These are phyloP conservation scores for Saccharomycopsis hybrid DNA, from an alignment of 1,139 yeast genomes.

Conservation along the genomic window DNA sequence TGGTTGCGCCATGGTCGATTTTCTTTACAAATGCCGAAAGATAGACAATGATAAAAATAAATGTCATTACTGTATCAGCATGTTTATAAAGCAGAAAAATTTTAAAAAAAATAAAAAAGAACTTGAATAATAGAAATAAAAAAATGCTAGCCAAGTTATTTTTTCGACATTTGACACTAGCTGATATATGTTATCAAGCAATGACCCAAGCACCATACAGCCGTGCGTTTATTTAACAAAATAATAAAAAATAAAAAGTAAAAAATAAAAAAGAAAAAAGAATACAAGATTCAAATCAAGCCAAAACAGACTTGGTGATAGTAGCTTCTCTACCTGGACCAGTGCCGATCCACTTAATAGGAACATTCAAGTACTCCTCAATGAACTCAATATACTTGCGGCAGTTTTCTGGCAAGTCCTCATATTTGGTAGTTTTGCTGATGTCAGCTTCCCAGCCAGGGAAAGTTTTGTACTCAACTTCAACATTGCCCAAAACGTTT, in stretches of 20 bases:
- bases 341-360: slow-evolving; percentile 96
- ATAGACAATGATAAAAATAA: too few relatives aligned
- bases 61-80: too few relatives aligned
- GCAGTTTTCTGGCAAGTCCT: slow-evolving; percentile 83
- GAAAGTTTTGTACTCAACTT: slow-evolving; percentile 80
- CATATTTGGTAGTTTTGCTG: slow-evolving; percentile 60
- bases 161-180: too few relatives aligned
- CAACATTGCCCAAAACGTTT: slow-evolving; percentile 72
- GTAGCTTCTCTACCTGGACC: slow-evolving; percentile 83
- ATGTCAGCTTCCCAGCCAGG: slow-evolving; percentile 95
- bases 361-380: slow-evolving; percentile 77
- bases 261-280: neutral
- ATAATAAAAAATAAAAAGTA: neutral
- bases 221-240: neutral
- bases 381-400: slow-evolving; percentile 75
- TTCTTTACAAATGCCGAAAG: too few relatives aligned
- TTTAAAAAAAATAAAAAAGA: too few relatives aligned
- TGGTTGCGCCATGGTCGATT: too few relatives aligned
- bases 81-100: too few relatives aligned
- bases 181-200: too few relatives aligned
- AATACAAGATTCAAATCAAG: neutral
- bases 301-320: slow-evolving; percentile 1
- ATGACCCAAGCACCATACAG: too few relatives aligned
- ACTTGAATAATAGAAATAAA: too few relatives aligned
- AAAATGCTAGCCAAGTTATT: too few relatives aligned